Evolutionary conservation across 306 rosid genomes (phyloP).

Genomic region (Begonia fuchsioides): DNA sequence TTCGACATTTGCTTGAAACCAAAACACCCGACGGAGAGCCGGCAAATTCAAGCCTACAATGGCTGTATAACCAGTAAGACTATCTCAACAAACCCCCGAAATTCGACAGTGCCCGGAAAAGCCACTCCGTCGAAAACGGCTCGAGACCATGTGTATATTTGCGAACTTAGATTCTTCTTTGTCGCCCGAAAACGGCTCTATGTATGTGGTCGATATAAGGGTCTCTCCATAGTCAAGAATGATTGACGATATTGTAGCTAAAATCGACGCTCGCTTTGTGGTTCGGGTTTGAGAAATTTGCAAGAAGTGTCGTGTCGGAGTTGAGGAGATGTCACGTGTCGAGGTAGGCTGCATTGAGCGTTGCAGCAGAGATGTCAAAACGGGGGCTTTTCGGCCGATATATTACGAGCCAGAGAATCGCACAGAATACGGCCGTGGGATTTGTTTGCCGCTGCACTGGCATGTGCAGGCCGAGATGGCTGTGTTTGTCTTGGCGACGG

Average conservation of each 20-base stretch:
- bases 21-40: conserved; percentile 68
- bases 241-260: conserved; percentile 40
- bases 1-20: conserved; percentile 40
- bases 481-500: too few relatives aligned
- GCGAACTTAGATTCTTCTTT: conserved; percentile 36
- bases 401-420: too few relatives aligned
- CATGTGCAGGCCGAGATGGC: too few relatives aligned
- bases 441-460: too few relatives aligned
- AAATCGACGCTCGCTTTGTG: conserved; percentile 65
- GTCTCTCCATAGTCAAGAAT: conserved; percentile 59
- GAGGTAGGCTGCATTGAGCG: too few relatives aligned
- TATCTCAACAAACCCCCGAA: conserved; percentile 55
- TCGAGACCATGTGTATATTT: conserved; percentile 42
- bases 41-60: conserved; percentile 36
- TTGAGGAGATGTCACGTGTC: too few relatives aligned
- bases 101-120: conserved; percentile 46
- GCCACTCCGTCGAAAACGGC: conserved; percentile 43
- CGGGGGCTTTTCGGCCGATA: too few relatives aligned
- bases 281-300: conserved; percentile 88
- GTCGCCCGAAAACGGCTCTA: conserved; percentile 58
- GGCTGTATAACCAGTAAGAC: conserved; percentile 46
- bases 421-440: too few relatives aligned
- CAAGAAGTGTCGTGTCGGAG: too few relatives aligned
- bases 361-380: too few relatives aligned
- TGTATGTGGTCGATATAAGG: conserved; percentile 46